phyloP scores from a whole-genome alignment of 2,329 filamentous ascomycete genomes.

The Blastomyces gilchristii region DNA sequence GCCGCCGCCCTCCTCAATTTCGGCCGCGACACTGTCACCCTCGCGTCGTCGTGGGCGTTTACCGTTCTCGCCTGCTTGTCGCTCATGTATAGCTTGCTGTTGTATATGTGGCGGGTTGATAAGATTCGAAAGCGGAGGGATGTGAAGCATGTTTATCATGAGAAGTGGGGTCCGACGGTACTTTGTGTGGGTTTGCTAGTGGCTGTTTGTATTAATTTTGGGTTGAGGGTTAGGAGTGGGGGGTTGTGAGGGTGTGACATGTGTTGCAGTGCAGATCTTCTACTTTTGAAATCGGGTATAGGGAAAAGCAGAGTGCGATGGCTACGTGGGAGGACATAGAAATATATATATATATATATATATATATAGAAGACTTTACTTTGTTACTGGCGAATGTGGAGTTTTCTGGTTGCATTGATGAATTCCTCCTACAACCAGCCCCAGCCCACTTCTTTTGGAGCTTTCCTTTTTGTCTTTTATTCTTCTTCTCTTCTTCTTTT shows the following conservation, averaged over 20 bases:
- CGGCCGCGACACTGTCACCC: constrained; percentile 49
- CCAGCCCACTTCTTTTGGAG: not conserved
- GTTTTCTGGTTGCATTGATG: not conserved
- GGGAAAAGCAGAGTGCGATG: constrained; percentile 7
- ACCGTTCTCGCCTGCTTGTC: constrained; percentile 68
- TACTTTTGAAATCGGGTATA: not conserved
- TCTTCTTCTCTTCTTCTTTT: not conserved
- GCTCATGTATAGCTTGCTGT: constrained; percentile 69
- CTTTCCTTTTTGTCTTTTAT: not conserved
- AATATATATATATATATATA: not conserved
- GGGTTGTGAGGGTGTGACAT: constrained; percentile 9
- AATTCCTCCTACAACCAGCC: not conserved
- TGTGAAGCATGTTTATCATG: constrained; percentile 70
- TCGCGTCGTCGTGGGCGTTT: constrained; percentile 65
- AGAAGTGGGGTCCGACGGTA: constrained; percentile 70
- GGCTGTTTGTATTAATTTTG: constrained; percentile 72
- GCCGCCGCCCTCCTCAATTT: constrained; percentile 79
- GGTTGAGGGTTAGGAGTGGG: constrained; percentile 58
- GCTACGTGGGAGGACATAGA: not conserved
- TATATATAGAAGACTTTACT: not conserved
- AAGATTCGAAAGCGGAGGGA: constrained; percentile 74
- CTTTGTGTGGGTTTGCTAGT: constrained; percentile 64
- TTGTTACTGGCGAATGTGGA: not conserved
- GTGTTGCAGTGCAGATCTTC: too few species aligned
- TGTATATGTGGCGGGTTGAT: constrained; percentile 80